Evolutionary conservation across 345 rosid genomes (phyloP), one percentile per base, ranked within the genome.

Genomic region (Rhizophora apiculata): DNA sequence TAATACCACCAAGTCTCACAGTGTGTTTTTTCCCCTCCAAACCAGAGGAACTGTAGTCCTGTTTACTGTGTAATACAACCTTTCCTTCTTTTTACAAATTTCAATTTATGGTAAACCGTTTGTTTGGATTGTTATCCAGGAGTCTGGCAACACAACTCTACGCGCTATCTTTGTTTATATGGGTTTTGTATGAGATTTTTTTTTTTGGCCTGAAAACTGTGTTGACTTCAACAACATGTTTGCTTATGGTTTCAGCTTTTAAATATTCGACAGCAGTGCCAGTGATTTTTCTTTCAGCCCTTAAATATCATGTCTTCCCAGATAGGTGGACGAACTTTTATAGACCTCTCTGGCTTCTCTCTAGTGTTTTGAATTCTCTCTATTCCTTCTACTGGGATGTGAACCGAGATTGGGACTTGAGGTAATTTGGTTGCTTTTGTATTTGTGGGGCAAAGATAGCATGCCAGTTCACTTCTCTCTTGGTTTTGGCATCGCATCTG

Each of bases 331-430:
- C 80, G 54, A 80, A 80, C 75, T 85, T 89, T 68, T 89, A 90
- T 64, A 86, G 91, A 67, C 98, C 98, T 11, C 90, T 94, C 3
- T 96, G 99, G 99, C 92, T 96, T 75, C 79, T 89, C 73, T 86
- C 89, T 10, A 68, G 91, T 72, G 87, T 96, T 68, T 71, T 94
- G 79, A 96, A 90, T 78, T 86, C 97, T 6, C 76, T 84, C 37
- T 95, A 87, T 80, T 96, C 99, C 5, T 96, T 90, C 85, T 92
- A 89, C 77, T 96, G 99, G 99, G 98, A 96, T 67, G 76, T 96
- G 31, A 85, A 89, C 64, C 81, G 98, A 21, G 99, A 96, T 74
- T 96, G 98, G 99, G 98, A 92, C 82, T 75, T 92, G 79, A 89
- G 99, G 98, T 92, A 83, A 52, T 82, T 27, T 36, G 30, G 11